Evolutionary conservation across 1,284 basidiomycete species (phyloP).

Genomic region (Ustilago cynodontis): DNA sequence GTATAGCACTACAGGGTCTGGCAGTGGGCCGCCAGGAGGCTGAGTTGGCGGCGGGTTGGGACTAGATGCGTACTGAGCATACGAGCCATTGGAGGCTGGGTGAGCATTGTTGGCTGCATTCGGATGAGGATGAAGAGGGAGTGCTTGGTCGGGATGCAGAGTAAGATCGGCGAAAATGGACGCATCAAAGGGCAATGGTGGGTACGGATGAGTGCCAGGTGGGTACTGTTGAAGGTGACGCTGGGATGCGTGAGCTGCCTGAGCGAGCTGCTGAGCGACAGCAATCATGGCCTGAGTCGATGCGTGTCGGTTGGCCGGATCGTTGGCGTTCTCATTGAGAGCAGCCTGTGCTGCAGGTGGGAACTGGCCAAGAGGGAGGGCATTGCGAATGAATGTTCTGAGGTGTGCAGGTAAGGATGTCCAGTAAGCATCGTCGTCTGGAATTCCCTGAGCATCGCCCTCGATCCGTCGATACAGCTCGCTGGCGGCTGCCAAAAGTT

Average conservation of each 20-base stretch:
- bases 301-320: slow-evolving; percentile 60
- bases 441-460: slow-evolving; percentile 65
- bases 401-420: slow-evolving; percentile 74
- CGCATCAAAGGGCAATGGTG: slow-evolving; percentile 64
- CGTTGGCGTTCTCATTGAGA: slow-evolving; percentile 53
- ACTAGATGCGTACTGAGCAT: slow-evolving; percentile 53
- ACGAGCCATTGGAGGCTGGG: slow-evolving; percentile 37
- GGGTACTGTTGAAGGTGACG: slow-evolving; percentile 60
- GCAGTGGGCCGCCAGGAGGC: slow-evolving; percentile 59
- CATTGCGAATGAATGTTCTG: slow-evolving; percentile 75
- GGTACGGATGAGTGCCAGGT: slow-evolving; percentile 57
- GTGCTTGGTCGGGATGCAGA: slow-evolving; percentile 57
- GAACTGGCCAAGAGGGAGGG: slow-evolving; percentile 72
- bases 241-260: slow-evolving; percentile 68
- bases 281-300: slow-evolving; percentile 69
- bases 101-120: slow-evolving; percentile 46
- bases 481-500: slow-evolving; percentile 66
- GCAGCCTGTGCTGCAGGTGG: slow-evolving; percentile 55
- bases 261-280: slow-evolving; percentile 69
- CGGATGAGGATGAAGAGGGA: slow-evolving; percentile 61
- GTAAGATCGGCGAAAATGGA: slow-evolving; percentile 66
- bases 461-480: slow-evolving; percentile 69
- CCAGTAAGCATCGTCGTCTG: slow-evolving; percentile 75
- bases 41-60: slow-evolving; percentile 60
- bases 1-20: slow-evolving; percentile 64